Evolutionary conservation across 2,329 filamentous ascomycete species (phyloP).

Genomic region (Apiospora phragmitis): DNA sequence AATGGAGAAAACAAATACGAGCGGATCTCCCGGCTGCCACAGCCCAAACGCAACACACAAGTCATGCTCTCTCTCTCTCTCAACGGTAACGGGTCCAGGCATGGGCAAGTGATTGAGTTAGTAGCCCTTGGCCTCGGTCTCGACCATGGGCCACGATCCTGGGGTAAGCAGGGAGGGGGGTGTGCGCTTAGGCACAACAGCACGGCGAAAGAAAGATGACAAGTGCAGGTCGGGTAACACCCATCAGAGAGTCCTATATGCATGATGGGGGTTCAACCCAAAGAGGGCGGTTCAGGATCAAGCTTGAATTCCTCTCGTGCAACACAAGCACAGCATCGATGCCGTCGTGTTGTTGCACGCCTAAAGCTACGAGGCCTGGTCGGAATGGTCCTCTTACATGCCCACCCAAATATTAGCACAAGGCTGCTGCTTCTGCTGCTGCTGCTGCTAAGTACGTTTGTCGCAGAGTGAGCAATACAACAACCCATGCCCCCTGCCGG

Average conservation of each 20-base stretch:
- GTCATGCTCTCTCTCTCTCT: too few relatives aligned
- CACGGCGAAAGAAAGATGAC: neutral
- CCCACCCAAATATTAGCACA: neutral
- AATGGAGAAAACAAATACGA: neutral
- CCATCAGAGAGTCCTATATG: neutral
- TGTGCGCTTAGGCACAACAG: neutral
- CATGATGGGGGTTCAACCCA: neutral
- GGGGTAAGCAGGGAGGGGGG: neutral
- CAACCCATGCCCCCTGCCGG: neutral
- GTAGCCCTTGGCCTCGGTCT: neutral
- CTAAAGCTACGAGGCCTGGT: neutral
- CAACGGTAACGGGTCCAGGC: neutral
- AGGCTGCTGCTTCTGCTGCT: too few relatives aligned
- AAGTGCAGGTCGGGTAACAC: constrained; percentile 9
- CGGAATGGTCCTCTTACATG: neutral
- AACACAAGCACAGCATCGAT: neutral
- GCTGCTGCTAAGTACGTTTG: neutral
- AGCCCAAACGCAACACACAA: neutral
- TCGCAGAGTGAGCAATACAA: neutral
- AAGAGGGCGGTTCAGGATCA: neutral
- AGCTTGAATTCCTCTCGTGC: neutral
- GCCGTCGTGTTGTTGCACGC: neutral
- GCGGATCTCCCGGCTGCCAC: neutral
- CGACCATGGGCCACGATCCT: neutral
- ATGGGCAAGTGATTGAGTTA: neutral